Base-by-base conservation (phyloP, 495 filamentous ascomycete species). In the Entonaema liquescens region DNA sequence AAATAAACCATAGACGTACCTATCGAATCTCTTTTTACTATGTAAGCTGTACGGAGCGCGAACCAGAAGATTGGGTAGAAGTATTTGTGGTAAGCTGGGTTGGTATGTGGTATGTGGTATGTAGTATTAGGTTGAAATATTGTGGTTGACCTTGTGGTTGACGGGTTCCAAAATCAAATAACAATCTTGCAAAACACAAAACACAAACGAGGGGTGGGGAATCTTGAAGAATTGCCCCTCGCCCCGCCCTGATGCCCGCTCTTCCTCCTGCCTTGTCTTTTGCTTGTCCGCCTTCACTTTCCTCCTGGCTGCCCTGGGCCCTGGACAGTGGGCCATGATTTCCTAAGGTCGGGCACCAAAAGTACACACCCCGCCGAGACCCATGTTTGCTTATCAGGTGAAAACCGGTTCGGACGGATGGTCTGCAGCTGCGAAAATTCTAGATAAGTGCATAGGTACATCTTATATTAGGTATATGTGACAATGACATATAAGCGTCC, bases 51-150 rank as follows among this genome's bases (percentile, higher is more conserved):
- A 11, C 11, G 38, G 50, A 42, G 35, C 13, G 17, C 7, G 42
- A 50, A 50, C 38, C 6, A 72, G 62, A 60, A 72, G 60, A 68
- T 67, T 68, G 69, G 64, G 64, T 62, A 72, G 55, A 40, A 47
- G 29, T 47, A 1, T 47, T n/a, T 21, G 42, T 47, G 42, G 17
- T 47, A 47, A 19, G 31, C 31, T 33, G 31, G 5, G 31, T 33
- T 33, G 11, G 31, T 33, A 33, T 33, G 31, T 33, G 29, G 5
- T 33, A 33, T 33, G 33, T 55, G 17, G 44, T 66, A 66, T 66
- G 69, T 71, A 49, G 63, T 71, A 66, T 71, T 54, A 65, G 67
- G 67, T 70, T 70, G 67, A 70, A 70, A 70, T 69, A 44, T 63
- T 60, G 38, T 40, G 50, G 56, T 70, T 70, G 67, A 60, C 60